Evolutionary conservation across 495 filamentous ascomycete genomes (phyloP), one percentile per base, ranked within the genome.

Genomic region (Penicillium crystallinum): DNA sequence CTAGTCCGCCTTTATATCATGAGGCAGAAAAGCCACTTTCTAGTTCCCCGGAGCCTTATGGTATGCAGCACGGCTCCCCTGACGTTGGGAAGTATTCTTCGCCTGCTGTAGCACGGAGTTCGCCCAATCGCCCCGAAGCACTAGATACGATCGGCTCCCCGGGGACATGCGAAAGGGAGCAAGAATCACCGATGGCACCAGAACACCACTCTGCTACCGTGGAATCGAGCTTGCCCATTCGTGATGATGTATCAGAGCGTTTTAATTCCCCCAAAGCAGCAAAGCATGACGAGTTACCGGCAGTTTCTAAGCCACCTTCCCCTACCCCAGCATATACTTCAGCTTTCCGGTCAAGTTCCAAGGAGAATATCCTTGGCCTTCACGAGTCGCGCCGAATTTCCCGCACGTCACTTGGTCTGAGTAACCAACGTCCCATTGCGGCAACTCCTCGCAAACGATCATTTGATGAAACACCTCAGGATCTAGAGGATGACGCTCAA

Each of bases 401-500:
- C 11, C 56, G 59, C 3, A 12, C 49, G 30, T 64, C 62, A 14
- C 50, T 57, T 25, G 47, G 57, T 1, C 12, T 53, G 2, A 41
- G 53, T 17, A 34, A 15, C 6, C 33, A 27, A n/a, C 47, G 38
- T 4, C 38, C 50, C 10, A 36, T 34, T 39, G 36, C 56, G 10
- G 48, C 57, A 27, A 71, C 68, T 15, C 61, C 71, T 18, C 62
- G 68, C 15, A 75, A 75, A 51, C 61, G 71, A 12, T 72, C 70
- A 6, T 75, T 64, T 39, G 71, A 75, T 18, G 51, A 68, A n/a
- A 66, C 64, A n/a, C 71, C 71, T 6, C 52, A 64, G 36, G 62
- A 67, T 30, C 47, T 54, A 4, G 60, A 64, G 12, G 53, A 54
- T 7, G 60, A 55, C 11, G 14, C 41, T 15, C 36, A 66, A 23